Percentiles rank a stretch among this genome's conserved stretches.
Conservation (phyloP, 768 basidiomycete genomes). For the Calocera viscosa region DNA sequence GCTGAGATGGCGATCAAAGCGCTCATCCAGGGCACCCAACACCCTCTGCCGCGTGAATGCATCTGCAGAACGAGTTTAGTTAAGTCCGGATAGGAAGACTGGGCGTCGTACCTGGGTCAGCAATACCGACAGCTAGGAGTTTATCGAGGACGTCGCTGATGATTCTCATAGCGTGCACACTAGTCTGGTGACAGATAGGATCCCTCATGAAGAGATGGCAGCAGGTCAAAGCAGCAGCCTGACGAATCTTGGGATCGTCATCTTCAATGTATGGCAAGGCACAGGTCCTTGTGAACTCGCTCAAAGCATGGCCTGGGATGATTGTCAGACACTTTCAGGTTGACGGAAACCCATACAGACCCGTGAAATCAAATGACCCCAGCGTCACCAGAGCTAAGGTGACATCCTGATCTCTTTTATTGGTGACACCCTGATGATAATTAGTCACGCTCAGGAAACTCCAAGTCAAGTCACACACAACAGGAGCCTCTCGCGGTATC, state of each 20-base stretch:
- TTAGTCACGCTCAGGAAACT: not conserved
- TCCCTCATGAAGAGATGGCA: slow-evolving; percentile 86
- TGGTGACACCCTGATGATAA: slow-evolving; percentile 13
- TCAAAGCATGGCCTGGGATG: slow-evolving; percentile 67
- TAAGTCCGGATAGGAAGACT: slow-evolving; percentile 10
- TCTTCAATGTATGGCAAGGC: slow-evolving; percentile 90
- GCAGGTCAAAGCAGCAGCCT: slow-evolving; percentile 83
- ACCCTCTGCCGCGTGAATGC: slow-evolving; percentile 75
- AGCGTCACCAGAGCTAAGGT: slow-evolving; percentile 77
- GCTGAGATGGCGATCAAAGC: slow-evolving; percentile 92
- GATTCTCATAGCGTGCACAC: slow-evolving; percentile 89
- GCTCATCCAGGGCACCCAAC: slow-evolving; percentile 71
- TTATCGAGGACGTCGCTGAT: slow-evolving; percentile 98
- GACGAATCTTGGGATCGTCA: slow-evolving; percentile 74
- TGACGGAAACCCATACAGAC: slow-evolving; percentile 31
- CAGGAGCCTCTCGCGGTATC: slow-evolving; percentile 43
- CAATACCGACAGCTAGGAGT: slow-evolving; percentile 84
- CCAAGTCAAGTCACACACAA: slow-evolving; percentile 50
- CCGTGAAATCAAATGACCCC: slow-evolving; percentile 88
- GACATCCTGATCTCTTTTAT: slow-evolving; percentile 31
- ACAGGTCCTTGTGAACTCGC: slow-evolving; percentile 87
- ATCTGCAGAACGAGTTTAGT: slow-evolving; percentile 34
- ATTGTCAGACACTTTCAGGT: slow-evolving; percentile 9
- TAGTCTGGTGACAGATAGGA: slow-evolving; percentile 91
- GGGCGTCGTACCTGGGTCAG: slow-evolving; percentile 65